Conservation (phyloP, 257 asterid genomes). For the Ilex aquifolium region DNA sequence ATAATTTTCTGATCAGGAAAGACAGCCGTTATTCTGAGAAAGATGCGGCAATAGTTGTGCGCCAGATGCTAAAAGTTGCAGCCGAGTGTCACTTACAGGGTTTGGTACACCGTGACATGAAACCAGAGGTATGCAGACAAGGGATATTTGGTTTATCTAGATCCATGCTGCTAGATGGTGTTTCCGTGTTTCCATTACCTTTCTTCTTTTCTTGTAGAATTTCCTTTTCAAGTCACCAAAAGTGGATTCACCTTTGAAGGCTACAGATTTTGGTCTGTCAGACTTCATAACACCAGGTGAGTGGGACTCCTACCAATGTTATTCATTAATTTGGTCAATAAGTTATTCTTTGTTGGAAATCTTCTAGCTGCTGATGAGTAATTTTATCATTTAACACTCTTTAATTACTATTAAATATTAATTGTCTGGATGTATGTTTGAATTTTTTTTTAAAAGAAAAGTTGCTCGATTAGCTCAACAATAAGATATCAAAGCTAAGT, state of each 20-base stretch:
- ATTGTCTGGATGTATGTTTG: too few relatives aligned
- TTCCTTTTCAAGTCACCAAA: slow-evolving; percentile 55
- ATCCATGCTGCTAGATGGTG: slow-evolving; percentile 14
- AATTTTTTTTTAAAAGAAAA: too few relatives aligned
- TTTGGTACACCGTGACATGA: slow-evolving; percentile 98
- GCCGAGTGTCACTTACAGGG: slow-evolving; percentile 99
- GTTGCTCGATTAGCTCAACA: too few relatives aligned
- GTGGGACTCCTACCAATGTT: neutral
- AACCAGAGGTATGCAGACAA: slow-evolving; percentile 73
- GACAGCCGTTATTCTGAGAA: slow-evolving; percentile 96
- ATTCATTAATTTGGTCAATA: neutral
- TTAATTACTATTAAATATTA: too few relatives aligned
- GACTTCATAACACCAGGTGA: slow-evolving; percentile 80
- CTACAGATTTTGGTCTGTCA: slow-evolving; percentile 81
- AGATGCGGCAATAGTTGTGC: slow-evolving; percentile 93
- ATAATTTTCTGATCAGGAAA: slow-evolving; percentile 55
- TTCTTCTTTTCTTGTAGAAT: slow-evolving; percentile 38
- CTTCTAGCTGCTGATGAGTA: neutral
- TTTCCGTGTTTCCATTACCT: slow-evolving; percentile 17
- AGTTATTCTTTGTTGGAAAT: neutral
- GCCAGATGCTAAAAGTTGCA: slow-evolving; percentile 99
- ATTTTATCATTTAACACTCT: neutral
- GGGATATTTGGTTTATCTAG: neutral
- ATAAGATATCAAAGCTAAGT: too few relatives aligned
- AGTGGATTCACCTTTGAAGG: slow-evolving; percentile 58